A percentile compares a stretch with the other conserved stretches of the same genome.
Evolutionary conservation across 306 rosid genomes (phyloP).

Genomic region (Dalbergia oliveri): DNA sequence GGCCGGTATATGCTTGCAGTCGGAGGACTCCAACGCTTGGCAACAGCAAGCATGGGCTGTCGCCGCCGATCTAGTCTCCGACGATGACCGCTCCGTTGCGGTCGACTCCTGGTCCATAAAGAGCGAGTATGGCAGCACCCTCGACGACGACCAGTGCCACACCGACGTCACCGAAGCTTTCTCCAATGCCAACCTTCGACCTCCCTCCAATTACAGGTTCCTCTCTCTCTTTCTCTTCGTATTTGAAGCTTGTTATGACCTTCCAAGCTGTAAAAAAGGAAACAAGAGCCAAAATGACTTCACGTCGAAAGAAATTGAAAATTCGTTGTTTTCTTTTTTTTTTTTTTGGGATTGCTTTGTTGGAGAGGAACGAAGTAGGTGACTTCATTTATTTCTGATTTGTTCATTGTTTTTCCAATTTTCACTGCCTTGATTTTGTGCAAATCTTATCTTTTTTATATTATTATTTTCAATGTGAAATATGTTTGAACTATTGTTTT

Average conservation of each 20-base stretch:
- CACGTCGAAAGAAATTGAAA: constrained; percentile 26
- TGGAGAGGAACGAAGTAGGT: neutral
- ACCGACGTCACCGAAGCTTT: constrained; percentile 96
- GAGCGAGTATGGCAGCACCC: constrained; percentile 97
- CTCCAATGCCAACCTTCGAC: constrained; percentile 70
- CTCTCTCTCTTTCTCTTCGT: constrained; percentile 9
- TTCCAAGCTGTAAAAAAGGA: neutral
- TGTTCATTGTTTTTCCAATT: constrained; percentile 25
- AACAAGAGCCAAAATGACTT: neutral
- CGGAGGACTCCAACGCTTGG: constrained; percentile 77
- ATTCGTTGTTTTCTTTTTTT: neutral
- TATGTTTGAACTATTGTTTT: too few relatives aligned
- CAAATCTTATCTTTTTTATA: too few relatives aligned
- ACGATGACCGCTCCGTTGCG: constrained; percentile 92
- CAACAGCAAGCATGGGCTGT: constrained; percentile 70
- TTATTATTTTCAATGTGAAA: too few relatives aligned
- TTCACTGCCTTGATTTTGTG: neutral
- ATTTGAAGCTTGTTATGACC: neutral
- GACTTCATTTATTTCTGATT: constrained; percentile 1
- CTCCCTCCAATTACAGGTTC: constrained; percentile 90
- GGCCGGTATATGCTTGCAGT: constrained; percentile 82
- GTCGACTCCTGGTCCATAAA: constrained; percentile 99
- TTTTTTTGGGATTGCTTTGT: neutral
- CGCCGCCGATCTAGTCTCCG: constrained; percentile 79
- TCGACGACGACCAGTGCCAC: constrained; percentile 96